Evolutionary conservation across 1,139 yeast species (phyloP), one percentile per base, ranked within the genome.

Genomic region (Candida sp.): DNA sequence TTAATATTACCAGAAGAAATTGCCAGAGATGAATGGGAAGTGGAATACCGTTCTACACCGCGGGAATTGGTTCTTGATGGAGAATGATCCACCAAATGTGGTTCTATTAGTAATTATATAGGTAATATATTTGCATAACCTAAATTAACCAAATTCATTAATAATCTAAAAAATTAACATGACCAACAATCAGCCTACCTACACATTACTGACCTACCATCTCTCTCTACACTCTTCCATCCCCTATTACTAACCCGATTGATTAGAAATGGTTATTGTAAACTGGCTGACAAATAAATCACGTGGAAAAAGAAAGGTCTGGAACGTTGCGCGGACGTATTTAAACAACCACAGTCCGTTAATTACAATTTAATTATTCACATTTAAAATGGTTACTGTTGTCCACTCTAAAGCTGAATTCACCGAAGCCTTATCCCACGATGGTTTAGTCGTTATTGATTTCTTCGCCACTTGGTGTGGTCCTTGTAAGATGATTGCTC

Each of bases 401-500:
- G 53, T 84, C 48, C 54, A 66, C 36, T 61, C 79, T 48, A 69
- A 69, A 49, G 77, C 76, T 50, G 89, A 87, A 63, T 87, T 87
- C 74, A 67, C 77, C 43, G 68, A 73, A 46, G 84, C 82, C 51
- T 73, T 85, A 55, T 54, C 68, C 44, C 63, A 73, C 61, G 68
- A 72, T 50, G 78, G 84, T 48, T 68, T 84, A 63, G 81, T 87
- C 52, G 95, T 87, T 33, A 85, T 88, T 49, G 96, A 89, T 64
- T 89, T 87, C 64, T 84, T 78, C 59, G 97, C 96, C 43, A 79
- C 85, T 42, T 89, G 97, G 97, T 89, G 97, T 70, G 96, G 93
- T 44, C 97, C 97, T 36, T 89, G 97, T 71, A 86, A 85, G 65
- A 87, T 87, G 58, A 82, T 89, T 64, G 80, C 91, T 30, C 97